A percentile compares a stretch with the other conserved stretches of the same genome.
These are phyloP conservation scores for Leccinum disarticulatum DNA, from an alignment of 768 basidiomycete species.

Conservation along the genomic window DNA sequence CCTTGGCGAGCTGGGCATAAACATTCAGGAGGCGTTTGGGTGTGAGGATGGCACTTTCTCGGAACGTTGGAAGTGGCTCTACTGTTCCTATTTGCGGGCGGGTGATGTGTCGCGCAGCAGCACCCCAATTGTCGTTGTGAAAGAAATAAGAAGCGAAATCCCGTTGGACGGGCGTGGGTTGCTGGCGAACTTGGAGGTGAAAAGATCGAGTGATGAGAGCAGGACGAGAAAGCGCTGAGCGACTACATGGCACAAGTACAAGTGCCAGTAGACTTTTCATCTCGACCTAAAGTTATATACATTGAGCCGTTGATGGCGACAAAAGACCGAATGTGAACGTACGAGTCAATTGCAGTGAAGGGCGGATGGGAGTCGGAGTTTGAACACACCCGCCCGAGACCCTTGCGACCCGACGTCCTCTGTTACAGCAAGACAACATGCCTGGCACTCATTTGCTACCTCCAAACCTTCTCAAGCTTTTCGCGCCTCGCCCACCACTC, in stretches of 20 bases:
- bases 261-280: conserved; percentile 17
- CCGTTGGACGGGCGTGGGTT: conserved; percentile 21
- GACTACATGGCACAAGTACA: conserved; percentile 13
- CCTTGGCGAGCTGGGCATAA: conserved; percentile 83
- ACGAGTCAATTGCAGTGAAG: conserved; percentile 13
- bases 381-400: conserved; percentile 22
- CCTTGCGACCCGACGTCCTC: conserved; percentile 10
- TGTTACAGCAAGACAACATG: conserved; percentile 30
- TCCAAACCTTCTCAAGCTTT: conserved; percentile 94
- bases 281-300: conserved; percentile 1
- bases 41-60: conserved; percentile 43
- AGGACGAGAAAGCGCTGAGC: conserved; percentile 10
- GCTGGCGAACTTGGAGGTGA: conserved; percentile 1
- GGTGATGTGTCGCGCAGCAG: conserved; percentile 12
- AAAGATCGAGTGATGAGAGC: conserved; percentile 9
- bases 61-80: conserved; percentile 30
- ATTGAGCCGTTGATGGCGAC: conserved; percentile 4
- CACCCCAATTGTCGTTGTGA: conserved; percentile 56
- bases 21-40: conserved; percentile 55
- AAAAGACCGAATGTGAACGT: conserved; percentile 7
- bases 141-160: conserved; percentile 59
- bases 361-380: conserved; percentile 27
- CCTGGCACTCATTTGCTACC: conserved; percentile 87
- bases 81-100: conserved; percentile 14
- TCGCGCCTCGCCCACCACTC: conserved; percentile 88